Conservation (phyloP, 2,329 filamentous ascomycete genomes). For the Xylariaceae sp. region DNA sequence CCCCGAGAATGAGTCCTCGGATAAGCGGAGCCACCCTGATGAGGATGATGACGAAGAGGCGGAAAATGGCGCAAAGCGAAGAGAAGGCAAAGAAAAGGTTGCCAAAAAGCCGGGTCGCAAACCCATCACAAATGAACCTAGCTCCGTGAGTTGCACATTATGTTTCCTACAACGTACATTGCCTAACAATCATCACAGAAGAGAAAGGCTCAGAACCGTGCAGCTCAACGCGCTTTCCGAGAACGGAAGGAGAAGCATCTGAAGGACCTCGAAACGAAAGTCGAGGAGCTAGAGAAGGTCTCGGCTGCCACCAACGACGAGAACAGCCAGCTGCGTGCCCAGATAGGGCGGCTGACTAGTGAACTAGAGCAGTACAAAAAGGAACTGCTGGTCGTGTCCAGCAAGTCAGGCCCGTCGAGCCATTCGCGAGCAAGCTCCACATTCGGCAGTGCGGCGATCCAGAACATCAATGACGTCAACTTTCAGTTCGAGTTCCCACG, state of each 20-base stretch:
- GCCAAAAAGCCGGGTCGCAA: conserved; percentile 96
- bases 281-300: conserved; percentile 72
- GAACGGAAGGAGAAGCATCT: conserved; percentile 92
- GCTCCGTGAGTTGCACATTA: conserved; percentile 66
- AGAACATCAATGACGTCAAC: conserved; percentile 66
- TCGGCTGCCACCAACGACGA: conserved; percentile 81
- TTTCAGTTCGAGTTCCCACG: conserved; percentile 97
- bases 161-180: conserved; percentile 15
- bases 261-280: conserved; percentile 76
- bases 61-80: conserved; percentile 57
- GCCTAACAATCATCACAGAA: conserved; percentile 55
- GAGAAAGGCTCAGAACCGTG: conserved; percentile 91
- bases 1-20: conserved; percentile 55
- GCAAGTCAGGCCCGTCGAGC: conserved; percentile 30
- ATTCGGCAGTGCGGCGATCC: conserved; percentile 48
- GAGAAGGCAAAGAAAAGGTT: conserved; percentile 77
- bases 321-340: conserved; percentile 76
- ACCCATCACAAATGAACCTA: conserved; percentile 91
- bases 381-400: conserved; percentile 60
- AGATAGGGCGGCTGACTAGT: conserved; percentile 79
- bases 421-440: conserved; percentile 40
- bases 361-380: conserved; percentile 91
- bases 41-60: conserved; percentile 63
- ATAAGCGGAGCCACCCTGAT: conserved; percentile 70
- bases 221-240: conserved; percentile 87